Percentiles rank a stretch among this genome's conserved stretches.
phyloP scores from a whole-genome alignment of 2,329 filamentous ascomycete genomes.

The Metarhizium sp. region DNA sequence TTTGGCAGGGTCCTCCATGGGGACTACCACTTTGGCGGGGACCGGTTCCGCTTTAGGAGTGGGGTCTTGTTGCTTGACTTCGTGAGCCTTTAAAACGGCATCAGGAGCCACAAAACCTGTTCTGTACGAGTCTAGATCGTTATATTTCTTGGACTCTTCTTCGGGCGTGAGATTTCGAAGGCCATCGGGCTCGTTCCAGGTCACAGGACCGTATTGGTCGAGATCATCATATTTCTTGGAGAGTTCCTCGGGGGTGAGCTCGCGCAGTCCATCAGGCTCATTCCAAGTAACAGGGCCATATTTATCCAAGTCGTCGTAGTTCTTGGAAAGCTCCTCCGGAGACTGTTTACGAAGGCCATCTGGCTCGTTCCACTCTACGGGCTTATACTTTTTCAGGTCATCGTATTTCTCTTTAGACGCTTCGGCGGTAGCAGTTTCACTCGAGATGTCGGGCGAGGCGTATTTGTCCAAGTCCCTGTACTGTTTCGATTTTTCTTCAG shows the following conservation, averaged over 20 bases:
- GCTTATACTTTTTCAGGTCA: conserved; percentile 31
- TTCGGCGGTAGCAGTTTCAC: conserved; percentile 18
- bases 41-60: conserved; percentile 8
- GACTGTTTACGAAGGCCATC: conserved; percentile 27
- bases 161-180: conserved; percentile 16
- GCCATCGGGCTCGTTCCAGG: conserved; percentile 21
- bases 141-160: conserved; percentile 21
- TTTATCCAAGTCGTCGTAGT: conserved; percentile 28
- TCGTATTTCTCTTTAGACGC: conserved; percentile 18
- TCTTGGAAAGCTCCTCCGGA: conserved; percentile 24
- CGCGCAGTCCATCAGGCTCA: conserved; percentile 24
- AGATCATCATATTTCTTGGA: conserved; percentile 32
- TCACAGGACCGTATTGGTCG: conserved; percentile 20
- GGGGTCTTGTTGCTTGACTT: conserved; percentile 7
- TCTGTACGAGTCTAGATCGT: conserved; percentile 25
- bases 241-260: conserved; percentile 23
- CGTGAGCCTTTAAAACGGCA: conserved; percentile 8
- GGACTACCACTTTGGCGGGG: conserved; percentile 5
- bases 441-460: conserved; percentile 17
- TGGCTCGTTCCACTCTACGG: conserved; percentile 27
- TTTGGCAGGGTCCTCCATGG: background rate
- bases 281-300: conserved; percentile 28
- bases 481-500: conserved; percentile 19
- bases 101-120: conserved; percentile 6
- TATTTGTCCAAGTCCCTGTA: conserved; percentile 29